phyloP scores from a whole-genome alignment of 306 rosid species.

The Urtica urens region DNA sequence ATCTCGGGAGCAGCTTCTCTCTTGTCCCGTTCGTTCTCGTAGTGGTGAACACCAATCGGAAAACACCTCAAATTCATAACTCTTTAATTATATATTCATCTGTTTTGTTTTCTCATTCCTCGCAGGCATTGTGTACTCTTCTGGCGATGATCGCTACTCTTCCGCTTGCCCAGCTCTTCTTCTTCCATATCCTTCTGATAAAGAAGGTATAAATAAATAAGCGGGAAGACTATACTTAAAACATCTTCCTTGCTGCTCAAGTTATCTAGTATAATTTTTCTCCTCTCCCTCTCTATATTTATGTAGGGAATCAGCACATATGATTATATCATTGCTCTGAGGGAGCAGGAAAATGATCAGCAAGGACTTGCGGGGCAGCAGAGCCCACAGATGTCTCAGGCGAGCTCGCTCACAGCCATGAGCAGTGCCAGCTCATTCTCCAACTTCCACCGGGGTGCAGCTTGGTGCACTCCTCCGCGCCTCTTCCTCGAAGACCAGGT shows the following conservation, averaged over 20 bases:
- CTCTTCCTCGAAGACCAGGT: conserved; percentile 96
- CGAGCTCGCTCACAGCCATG: conserved; percentile 88
- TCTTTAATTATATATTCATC: not conserved
- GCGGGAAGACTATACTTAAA: not conserved
- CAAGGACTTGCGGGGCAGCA: conserved; percentile 87
- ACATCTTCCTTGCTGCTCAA: not conserved
- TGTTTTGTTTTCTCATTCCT: not conserved
- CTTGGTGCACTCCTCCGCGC: conserved; percentile 98
- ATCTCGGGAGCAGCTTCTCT: conserved; percentile 95
- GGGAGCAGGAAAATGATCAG: conserved; percentile 94
- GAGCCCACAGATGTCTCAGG: conserved; percentile 96
- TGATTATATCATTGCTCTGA: conserved; percentile 91
- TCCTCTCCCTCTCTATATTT: not conserved
- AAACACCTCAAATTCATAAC: not conserved
- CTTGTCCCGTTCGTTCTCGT: conserved; percentile 71
- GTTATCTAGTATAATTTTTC: not conserved
- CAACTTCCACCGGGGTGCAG: conserved; percentile 76
- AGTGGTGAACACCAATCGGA: conserved; percentile 74
- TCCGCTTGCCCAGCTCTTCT: conserved; percentile 91
- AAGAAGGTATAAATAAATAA: conserved; percentile 70
- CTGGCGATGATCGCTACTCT: conserved; percentile 93
- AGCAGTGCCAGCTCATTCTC: conserved; percentile 96
- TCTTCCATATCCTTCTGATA: conserved; percentile 88
- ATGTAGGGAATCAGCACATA: conserved; percentile 89
- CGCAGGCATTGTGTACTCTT: conserved; percentile 72